Evolutionary conservation across 1,139 yeast species (phyloP).

Genomic region (Debaryomyces psychrophilus): DNA sequence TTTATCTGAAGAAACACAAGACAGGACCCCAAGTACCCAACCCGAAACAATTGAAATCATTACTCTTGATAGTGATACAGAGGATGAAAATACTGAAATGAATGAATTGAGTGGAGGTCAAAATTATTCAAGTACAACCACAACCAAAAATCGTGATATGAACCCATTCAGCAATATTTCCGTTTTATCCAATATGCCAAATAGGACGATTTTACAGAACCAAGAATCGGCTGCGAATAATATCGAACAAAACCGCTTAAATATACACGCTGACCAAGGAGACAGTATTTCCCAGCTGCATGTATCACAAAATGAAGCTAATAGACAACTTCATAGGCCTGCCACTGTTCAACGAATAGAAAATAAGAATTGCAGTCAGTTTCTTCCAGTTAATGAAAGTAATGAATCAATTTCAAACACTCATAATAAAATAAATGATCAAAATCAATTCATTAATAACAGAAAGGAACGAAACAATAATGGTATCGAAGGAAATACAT

Average conservation of each 20-base stretch:
- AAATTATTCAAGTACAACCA: background rate
- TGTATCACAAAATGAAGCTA: too few species aligned
- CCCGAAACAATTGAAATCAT: constrained; percentile 24
- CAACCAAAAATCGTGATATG: background rate
- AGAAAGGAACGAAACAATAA: background rate
- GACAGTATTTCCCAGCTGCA: too few species aligned
- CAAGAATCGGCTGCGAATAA: too few species aligned
- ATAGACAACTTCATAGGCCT: too few species aligned
- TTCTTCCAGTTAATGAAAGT: background rate
- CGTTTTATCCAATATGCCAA: background rate
- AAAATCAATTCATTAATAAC: background rate
- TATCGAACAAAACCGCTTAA: too few species aligned
- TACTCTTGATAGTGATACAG: constrained; percentile 34
- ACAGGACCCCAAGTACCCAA: background rate
- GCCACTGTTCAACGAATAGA: too few species aligned
- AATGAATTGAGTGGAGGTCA: background rate
- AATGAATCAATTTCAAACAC: background rate
- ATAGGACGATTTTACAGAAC: too few species aligned
- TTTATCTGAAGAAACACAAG: background rate
- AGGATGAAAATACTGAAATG: constrained; percentile 16
- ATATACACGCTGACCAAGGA: too few species aligned
- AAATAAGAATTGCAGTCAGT: background rate
- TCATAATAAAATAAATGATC: background rate
- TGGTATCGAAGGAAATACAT: background rate
- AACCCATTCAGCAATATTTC: background rate